A percentile compares a stretch with the other conserved stretches of the same genome.
Evolutionary conservation across 2,329 filamentous ascomycete species (phyloP).

Genomic region (Lecanicillium sp.): DNA sequence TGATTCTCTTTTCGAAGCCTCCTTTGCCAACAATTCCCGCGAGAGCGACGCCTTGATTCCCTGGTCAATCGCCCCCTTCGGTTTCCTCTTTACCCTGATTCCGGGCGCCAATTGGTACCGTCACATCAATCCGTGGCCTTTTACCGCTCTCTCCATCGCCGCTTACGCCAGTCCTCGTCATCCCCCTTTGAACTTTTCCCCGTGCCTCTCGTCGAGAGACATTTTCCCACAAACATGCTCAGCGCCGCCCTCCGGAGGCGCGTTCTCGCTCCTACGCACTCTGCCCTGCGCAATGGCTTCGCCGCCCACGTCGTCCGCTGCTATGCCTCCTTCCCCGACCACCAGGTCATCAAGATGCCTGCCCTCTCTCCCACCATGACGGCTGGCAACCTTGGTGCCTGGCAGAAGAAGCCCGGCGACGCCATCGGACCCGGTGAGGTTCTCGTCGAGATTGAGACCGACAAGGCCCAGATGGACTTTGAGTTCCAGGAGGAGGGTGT

Average conservation of each 20-base stretch:
- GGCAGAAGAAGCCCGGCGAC: constrained; percentile 97
- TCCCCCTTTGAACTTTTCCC: background rate
- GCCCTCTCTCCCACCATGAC: constrained; percentile 98
- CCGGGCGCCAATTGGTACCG: constrained; percentile 11
- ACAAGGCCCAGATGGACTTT: constrained; percentile 99
- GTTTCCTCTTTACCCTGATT: background rate
- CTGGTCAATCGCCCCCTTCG: constrained; percentile 10
- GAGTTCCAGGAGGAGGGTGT: constrained; percentile 98
- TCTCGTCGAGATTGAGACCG: constrained; percentile 95
- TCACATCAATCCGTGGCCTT: background rate
- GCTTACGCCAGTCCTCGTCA: background rate
- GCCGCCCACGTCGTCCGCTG: constrained; percentile 53
- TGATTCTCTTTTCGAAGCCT: constrained; percentile 10
- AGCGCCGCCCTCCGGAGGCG: constrained; percentile 59
- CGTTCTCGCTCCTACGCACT: constrained; percentile 45
- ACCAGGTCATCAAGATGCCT: constrained; percentile 96
- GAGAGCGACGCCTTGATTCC: constrained; percentile 10
- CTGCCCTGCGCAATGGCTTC: constrained; percentile 45
- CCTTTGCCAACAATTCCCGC: constrained; percentile 15
- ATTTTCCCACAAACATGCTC: constrained; percentile 43
- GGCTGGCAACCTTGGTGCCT: constrained; percentile 88
- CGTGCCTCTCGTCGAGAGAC: constrained; percentile 11
- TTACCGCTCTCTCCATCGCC: background rate
- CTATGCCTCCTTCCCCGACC: constrained; percentile 83
- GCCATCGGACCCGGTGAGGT: constrained; percentile 85